Evolutionary conservation across 1,139 yeast genomes (phyloP).

Genomic region (Entelexis sorbosivorans): DNA sequence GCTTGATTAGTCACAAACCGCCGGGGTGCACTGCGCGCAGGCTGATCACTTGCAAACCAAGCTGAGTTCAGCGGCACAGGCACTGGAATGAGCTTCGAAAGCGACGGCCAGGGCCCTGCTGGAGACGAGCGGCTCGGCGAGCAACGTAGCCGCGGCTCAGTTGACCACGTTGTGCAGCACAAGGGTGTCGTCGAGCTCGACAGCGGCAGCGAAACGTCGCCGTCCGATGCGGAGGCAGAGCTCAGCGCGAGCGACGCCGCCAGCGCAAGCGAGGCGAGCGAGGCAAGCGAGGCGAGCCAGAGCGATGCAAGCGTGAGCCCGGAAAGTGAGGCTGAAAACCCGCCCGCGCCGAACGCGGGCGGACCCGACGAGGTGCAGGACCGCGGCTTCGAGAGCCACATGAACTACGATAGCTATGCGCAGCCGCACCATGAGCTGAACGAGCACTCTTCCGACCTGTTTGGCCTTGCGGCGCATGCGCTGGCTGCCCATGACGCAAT

Average conservation of each 20-base stretch:
- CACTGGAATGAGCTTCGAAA: conserved; percentile 1
- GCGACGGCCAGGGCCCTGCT: conserved; percentile 6
- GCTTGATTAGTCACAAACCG: neutral
- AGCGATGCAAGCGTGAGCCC: neutral
- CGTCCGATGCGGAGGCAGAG: neutral
- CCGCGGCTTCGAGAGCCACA: neutral
- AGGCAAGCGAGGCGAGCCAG: neutral
- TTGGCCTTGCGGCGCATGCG: conserved; percentile 3
- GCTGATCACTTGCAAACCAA: neutral
- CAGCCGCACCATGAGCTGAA: neutral
- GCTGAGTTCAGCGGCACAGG: neutral
- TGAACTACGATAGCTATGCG: neutral
- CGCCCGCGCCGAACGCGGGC: neutral
- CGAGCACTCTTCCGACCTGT: neutral
- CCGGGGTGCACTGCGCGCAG: neutral
- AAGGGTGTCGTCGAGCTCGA: neutral
- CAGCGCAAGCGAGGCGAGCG: neutral
- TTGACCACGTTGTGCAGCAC: neutral
- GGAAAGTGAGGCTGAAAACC: neutral
- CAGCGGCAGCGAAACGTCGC: conserved; percentile 1
- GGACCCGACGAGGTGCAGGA: neutral
- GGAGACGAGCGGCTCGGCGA: neutral
- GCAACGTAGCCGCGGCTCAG: neutral
- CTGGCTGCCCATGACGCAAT: neutral
- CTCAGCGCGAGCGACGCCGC: neutral